Conservation (phyloP, 140 eudicot species). For the Eryngium alpinum region DNA sequence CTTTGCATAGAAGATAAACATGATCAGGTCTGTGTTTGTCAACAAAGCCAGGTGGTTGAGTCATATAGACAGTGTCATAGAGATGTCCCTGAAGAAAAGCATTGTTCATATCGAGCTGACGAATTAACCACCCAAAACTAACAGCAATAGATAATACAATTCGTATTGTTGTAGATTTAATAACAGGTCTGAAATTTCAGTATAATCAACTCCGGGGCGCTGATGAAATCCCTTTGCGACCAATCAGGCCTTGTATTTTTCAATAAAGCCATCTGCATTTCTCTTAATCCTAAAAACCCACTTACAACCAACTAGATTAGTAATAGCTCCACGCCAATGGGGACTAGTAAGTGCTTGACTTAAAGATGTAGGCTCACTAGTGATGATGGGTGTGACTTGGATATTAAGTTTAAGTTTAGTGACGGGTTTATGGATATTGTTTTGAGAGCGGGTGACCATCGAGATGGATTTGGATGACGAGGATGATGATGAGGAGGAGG, state of each 20-base stretch:
- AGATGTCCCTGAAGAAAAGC: neutral
- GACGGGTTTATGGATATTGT: neutral
- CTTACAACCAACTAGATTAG: neutral
- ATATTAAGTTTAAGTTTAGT: neutral
- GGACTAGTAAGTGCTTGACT: neutral
- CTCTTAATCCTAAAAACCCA: neutral
- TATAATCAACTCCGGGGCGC: no score
- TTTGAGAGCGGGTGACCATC: neutral
- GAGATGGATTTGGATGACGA: no score
- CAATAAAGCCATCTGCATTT: neutral
- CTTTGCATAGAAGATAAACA: no score
- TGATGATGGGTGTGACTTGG: neutral
- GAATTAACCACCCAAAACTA: neutral
- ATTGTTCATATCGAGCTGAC: no score
- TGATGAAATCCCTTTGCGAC: no score
- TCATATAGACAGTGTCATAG: neutral
- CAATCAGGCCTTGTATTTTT: no score
- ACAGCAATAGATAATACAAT: neutral
- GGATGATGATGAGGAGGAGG: neutral
- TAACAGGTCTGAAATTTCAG: neutral
- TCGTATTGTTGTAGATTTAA: neutral
- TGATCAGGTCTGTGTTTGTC: neutral
- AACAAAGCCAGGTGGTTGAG: no score
- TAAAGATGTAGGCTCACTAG: neutral
- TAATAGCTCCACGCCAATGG: neutral